phyloP scores from a whole-genome alignment of 2,329 filamentous ascomycete genomes.

The Cladorrhinum sp. region DNA sequence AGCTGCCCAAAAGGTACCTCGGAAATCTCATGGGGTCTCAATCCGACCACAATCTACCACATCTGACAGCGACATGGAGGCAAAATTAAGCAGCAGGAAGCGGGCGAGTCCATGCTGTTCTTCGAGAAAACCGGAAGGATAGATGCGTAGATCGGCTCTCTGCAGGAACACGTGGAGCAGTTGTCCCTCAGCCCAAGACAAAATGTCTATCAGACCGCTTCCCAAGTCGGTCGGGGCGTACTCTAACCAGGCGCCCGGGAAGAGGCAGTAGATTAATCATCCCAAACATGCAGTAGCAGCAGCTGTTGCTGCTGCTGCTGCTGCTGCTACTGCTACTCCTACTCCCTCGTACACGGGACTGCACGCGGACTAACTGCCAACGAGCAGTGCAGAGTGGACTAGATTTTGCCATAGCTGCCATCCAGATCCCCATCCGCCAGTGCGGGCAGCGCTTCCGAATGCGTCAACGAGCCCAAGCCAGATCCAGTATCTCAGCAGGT shows the following conservation, averaged over 20 bases:
- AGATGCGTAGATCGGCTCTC: constrained; percentile 18
- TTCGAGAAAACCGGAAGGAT: constrained; percentile 22
- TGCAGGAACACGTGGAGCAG: constrained; percentile 28
- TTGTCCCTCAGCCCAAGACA: not conserved
- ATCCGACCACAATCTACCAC: constrained; percentile 11
- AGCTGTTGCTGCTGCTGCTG: no score
- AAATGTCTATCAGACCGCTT: not conserved
- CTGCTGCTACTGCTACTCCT: not conserved
- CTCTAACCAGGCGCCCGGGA: constrained; percentile 8
- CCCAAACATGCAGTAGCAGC: not conserved
- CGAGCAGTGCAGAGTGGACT: constrained; percentile 14
- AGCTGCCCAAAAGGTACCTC: constrained; percentile 19
- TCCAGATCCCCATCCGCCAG: constrained; percentile 17
- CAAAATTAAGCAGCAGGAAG: constrained; percentile 1
- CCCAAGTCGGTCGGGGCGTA: constrained; percentile 1
- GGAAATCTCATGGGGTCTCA: constrained; percentile 8
- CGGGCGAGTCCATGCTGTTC: constrained; percentile 18
- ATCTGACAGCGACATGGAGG: constrained; percentile 14
- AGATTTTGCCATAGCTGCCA: constrained; percentile 15
- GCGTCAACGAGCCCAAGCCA: constrained; percentile 19
- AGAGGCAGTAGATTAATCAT: constrained; percentile 9
- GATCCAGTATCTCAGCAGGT: constrained; percentile 16
- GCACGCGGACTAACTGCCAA: constrained; percentile 24
- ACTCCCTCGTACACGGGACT: constrained; percentile 6
- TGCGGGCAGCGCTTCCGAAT: constrained; percentile 26